These are phyloP conservation scores for Achaetomium macrosporum DNA, from an alignment of 2,329 filamentous ascomycete genomes.

Conservation along the genomic window DNA sequence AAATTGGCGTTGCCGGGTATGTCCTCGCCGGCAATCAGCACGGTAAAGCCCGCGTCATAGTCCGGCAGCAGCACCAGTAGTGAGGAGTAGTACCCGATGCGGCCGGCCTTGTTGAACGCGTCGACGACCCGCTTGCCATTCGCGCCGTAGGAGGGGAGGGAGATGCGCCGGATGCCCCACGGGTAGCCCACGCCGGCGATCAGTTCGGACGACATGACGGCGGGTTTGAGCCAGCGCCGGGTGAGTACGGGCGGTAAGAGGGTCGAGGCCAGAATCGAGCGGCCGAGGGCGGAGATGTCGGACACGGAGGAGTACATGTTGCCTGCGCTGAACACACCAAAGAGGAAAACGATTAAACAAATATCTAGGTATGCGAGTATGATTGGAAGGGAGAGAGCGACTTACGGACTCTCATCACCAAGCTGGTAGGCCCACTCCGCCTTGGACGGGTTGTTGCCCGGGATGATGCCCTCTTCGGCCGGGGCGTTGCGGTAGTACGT, in stretches of 20 bases:
- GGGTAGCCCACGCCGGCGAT: constrained; percentile 36
- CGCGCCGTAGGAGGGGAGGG: constrained; percentile 7
- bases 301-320: constrained; percentile 39
- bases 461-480: constrained; percentile 23
- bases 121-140: constrained; percentile 28
- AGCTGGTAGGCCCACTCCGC: constrained; percentile 32
- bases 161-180: constrained; percentile 39
- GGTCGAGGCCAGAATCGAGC: constrained; percentile 35
- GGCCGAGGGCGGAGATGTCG: constrained; percentile 39
- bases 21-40: constrained; percentile 24
- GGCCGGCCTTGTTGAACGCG: constrained; percentile 25
- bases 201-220: constrained; percentile 33
- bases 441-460: constrained; percentile 15
- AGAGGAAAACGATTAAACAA: background rate
- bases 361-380: no score
- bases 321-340: constrained; percentile 30
- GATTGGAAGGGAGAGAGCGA: no score
- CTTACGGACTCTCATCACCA: constrained; percentile 37
- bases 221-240: constrained; percentile 41
- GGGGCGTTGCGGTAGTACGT: constrained; percentile 24
- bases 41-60: constrained; percentile 25
- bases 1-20: constrained; percentile 21
- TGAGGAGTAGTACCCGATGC: constrained; percentile 25
- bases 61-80: constrained; percentile 23
- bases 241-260: constrained; percentile 33